Conservation (phyloP, 2,329 filamentous ascomycete genomes). For the Colletotrichum tamarilloi region DNA sequence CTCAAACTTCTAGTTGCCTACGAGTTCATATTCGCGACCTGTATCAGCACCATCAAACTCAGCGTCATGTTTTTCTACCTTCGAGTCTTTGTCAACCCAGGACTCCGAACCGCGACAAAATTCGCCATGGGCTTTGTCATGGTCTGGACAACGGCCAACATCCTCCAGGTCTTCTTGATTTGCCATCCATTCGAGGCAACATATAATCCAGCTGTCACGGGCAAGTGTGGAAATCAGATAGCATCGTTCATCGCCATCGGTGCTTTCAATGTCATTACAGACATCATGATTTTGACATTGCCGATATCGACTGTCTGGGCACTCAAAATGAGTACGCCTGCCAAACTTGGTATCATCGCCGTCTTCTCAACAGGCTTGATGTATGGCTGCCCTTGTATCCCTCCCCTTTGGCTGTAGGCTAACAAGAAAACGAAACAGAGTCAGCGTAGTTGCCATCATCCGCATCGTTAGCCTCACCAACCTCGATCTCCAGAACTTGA, state of each 20-base stretch:
- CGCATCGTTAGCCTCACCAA: constrained; percentile 39
- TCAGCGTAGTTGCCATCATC: constrained; percentile 39
- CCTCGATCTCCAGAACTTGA: constrained; percentile 40
- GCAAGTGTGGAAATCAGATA: constrained; percentile 49
- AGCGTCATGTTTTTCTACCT: constrained; percentile 54
- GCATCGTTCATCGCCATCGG: constrained; percentile 51
- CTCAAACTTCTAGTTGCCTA: constrained; percentile 49
- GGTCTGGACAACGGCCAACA: constrained; percentile 39
- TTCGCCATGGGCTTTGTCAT: constrained; percentile 44
- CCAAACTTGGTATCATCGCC: constrained; percentile 42
- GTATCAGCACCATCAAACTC: constrained; percentile 51
- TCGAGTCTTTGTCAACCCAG: constrained; percentile 48
- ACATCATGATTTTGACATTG: constrained; percentile 49
- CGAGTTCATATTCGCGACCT: constrained; percentile 49
- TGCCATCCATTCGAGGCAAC: constrained; percentile 40
- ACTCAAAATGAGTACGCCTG: constrained; percentile 45
- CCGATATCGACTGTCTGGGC: constrained; percentile 49
- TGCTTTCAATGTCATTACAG: constrained; percentile 50
- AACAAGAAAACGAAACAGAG: constrained; percentile 16
- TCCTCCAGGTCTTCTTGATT: constrained; percentile 41
- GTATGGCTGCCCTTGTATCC: constrained; percentile 21
- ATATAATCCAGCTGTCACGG: constrained; percentile 41
- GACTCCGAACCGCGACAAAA: constrained; percentile 44
- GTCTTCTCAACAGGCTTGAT: constrained; percentile 43
- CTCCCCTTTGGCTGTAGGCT: background rate